phyloP scores from a whole-genome alignment of 495 filamentous ascomycete genomes.

The Neurospora sp. region DNA sequence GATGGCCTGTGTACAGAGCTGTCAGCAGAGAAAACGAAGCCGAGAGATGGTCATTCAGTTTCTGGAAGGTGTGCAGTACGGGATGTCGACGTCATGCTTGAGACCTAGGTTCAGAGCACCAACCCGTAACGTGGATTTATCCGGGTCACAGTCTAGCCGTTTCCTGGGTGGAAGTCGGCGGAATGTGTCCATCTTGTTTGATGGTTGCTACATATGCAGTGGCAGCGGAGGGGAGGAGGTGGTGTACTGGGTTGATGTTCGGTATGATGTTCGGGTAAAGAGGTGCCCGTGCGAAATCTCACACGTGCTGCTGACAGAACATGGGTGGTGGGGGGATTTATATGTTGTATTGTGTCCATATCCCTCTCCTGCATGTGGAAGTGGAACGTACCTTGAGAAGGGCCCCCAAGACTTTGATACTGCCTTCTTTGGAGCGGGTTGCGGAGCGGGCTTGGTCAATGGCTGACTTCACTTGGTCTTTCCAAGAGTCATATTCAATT shows the following conservation, averaged over 20 bases:
- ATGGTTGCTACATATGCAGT: not conserved
- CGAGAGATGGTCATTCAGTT: not conserved
- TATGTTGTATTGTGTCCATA: not conserved
- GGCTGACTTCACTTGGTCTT: not conserved
- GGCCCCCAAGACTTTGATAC: not conserved
- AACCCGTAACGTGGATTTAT: not conserved
- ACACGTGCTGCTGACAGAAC: not conserved
- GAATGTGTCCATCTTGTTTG: not conserved
- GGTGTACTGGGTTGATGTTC: not conserved
- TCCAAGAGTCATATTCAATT: not conserved
- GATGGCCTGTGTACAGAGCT: constrained; percentile 7
- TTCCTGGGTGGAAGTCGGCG: not conserved
- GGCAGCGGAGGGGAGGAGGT: not conserved
- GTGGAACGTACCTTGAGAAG: not conserved
- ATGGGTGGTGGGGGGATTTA: not conserved
- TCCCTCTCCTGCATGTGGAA: not conserved
- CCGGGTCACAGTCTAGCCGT: not conserved
- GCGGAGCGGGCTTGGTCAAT: not conserved
- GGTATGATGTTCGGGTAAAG: not conserved
- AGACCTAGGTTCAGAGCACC: not conserved
- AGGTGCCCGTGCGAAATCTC: no score
- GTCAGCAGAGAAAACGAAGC: not conserved
- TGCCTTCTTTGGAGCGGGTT: not conserved
- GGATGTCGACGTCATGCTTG: not conserved
- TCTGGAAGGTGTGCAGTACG: not conserved